A percentile compares a stretch with the other conserved stretches of the same genome.
Conservation (phyloP, 1,284 basidiomycete species). For the Erythrobasidium hasegawianum region DNA sequence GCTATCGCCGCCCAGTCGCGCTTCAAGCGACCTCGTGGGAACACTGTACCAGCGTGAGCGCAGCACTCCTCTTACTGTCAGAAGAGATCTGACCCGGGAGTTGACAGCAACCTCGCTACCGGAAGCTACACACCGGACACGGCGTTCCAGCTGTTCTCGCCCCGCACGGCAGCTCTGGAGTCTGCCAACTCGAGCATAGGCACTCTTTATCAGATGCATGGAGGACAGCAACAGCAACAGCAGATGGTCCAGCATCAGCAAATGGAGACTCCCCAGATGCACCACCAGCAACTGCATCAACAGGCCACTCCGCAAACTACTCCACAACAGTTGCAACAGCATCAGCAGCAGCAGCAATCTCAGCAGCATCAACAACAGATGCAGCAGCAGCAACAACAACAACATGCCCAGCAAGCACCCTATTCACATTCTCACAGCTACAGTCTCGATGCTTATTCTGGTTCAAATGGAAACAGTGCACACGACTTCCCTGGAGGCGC, state of each 20-base stretch:
- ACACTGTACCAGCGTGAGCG: slow-evolving; percentile 18
- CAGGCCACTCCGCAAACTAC: slow-evolving; percentile 7
- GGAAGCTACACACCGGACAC: slow-evolving; percentile 11
- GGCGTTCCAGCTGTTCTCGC: slow-evolving; percentile 24
- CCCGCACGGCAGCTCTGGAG: slow-evolving; percentile 19
- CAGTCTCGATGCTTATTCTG: slow-evolving; percentile 5
- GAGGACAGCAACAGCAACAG: no score
- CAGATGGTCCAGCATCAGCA: no score
- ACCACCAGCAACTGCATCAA: background rate
- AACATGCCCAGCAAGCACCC: background rate
- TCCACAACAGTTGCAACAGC: slow-evolving; percentile 1
- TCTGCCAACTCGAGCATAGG: background rate
- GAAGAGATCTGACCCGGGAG: background rate
- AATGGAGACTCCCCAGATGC: no score
- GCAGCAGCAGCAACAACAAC: background rate
- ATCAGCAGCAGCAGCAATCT: background rate
- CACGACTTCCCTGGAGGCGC: background rate
- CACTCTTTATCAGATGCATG: no score
- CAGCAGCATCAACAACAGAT: background rate
- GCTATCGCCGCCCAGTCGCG: slow-evolving; percentile 33
- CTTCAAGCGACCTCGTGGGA: slow-evolving; percentile 18
- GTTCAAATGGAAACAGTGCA: slow-evolving; percentile 7
- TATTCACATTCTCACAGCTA: background rate
- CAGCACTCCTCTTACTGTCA: background rate
- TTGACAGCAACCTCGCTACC: slow-evolving; percentile 6